phyloP scores from a whole-genome alignment of 495 filamentous ascomycete species.

The Saxophila tyrrhenica region DNA sequence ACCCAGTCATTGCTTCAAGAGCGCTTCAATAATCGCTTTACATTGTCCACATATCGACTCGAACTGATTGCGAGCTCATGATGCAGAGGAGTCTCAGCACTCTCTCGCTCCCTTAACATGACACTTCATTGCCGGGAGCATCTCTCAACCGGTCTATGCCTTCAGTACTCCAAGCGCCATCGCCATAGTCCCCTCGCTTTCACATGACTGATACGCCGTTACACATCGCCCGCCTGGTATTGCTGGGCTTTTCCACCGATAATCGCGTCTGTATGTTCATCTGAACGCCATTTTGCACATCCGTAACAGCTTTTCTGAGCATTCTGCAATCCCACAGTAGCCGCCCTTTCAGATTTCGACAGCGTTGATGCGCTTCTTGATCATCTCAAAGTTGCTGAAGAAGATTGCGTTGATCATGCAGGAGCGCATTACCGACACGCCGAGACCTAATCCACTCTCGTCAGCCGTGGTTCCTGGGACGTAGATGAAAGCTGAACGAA shows the following conservation, averaged over 20 bases:
- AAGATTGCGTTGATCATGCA: conserved; percentile 65
- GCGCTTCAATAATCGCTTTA: too few species aligned
- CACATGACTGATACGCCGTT: too few species aligned
- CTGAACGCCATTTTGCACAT: too few species aligned
- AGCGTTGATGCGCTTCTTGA: conserved; percentile 59
- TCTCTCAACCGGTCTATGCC: not conserved
- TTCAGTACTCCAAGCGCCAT: not conserved
- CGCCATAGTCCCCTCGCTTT: not conserved
- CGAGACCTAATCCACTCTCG: too few species aligned
- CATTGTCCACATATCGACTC: not conserved
- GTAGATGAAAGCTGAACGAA: conserved; percentile 14
- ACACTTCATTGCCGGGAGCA: not conserved
- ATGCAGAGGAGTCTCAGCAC: not conserved
- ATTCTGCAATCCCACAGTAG: not conserved
- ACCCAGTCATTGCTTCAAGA: too few species aligned
- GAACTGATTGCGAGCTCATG: not conserved
- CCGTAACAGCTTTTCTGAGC: too few species aligned
- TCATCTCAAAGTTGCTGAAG: conserved; percentile 65
- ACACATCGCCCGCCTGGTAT: too few species aligned
- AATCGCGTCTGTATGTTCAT: too few species aligned
- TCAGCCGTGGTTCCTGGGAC: conserved; percentile 6
- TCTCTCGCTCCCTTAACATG: not conserved
- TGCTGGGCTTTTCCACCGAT: too few species aligned
- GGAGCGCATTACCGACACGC: conserved; percentile 68
- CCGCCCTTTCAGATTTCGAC: conserved; percentile 35